Base-by-base conservation (phyloP, 1,284 basidiomycete species). In the Cryptococcus hybrid region DNA sequence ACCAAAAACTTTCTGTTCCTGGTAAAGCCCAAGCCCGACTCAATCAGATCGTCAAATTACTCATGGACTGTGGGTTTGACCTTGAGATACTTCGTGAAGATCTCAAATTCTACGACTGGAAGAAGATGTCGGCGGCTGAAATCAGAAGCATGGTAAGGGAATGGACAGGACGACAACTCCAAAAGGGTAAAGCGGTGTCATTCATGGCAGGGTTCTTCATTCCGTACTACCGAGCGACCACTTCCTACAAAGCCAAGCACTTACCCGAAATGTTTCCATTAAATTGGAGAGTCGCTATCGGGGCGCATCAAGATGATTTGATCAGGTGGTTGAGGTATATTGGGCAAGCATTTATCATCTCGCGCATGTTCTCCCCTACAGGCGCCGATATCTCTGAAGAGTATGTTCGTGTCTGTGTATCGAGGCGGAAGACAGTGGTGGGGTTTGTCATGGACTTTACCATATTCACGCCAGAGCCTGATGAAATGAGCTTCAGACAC, bases 241-340 rank as follows among this genome's bases (percentile, higher is more conserved):
- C 35, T 4, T 46, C 40, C 1, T 54, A 40, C 34, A 34, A 15
- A 37, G n/a, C 12, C 3, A 36, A 13, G n/a, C 42, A 52, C 30
- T 34, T 55, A 36, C 7, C 15, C 9, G 44, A 18, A 11, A 37
- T 13, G 18, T 37, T 9, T 13, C 51, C 9, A 49, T 37, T 15
- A 36, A 51, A 36, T 53, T 36, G 15, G 38, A 43, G 12, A 42
- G 48, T 12, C 18, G 30, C 30, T 11, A 11, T 42, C 12, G 40
- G 40, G 15, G 40, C 11, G 40, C 40, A 42, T 18, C 11, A 39
- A 12, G 11, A 36, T 3, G 48, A 51, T 24, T 34, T 59, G 24
- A 24, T 59, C 11, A 30, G 54, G 4, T 59, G 58, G 58, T 47
- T 59, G 8, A 44, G 48, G 24, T 59, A 59, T 34, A 54, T 59